Percentiles rank a stretch among this genome's conserved stretches.
Conservation (phyloP, 2,329 filamentous ascomycete genomes). For the Aspergillus fumigatus region DNA sequence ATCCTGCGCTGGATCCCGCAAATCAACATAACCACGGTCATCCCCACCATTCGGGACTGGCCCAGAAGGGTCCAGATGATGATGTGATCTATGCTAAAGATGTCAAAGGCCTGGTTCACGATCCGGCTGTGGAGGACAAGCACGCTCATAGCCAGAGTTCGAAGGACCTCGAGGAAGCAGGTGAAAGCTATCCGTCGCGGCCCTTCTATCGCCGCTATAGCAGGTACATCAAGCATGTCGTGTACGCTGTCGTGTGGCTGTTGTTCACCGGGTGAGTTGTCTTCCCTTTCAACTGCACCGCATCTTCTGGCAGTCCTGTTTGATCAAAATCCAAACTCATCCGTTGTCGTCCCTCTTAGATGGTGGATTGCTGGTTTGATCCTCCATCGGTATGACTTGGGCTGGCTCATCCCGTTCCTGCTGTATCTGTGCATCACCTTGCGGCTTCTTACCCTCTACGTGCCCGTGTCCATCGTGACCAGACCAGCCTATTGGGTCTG, state of each 20-base stretch:
- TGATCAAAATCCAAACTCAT: not conserved
- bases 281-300: constrained; percentile 8
- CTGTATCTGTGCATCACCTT: constrained; percentile 71
- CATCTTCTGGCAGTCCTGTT: constrained; percentile 1
- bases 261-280: constrained; percentile 51
- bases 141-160: constrained; percentile 22
- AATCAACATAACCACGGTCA: constrained; percentile 38
- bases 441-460: constrained; percentile 68
- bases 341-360: constrained; percentile 29
- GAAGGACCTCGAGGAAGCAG: constrained; percentile 42
- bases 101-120: constrained; percentile 17
- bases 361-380: constrained; percentile 77
- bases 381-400: constrained; percentile 66
- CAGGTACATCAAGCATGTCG: constrained; percentile 30
- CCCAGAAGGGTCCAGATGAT: constrained; percentile 35
- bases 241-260: constrained; percentile 46
- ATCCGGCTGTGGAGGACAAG: constrained; percentile 38
- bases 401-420: constrained; percentile 81
- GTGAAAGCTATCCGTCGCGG: constrained; percentile 27
- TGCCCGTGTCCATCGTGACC: constrained; percentile 64
- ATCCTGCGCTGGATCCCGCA: constrained; percentile 34
- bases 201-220: constrained; percentile 18
- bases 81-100: constrained; percentile 48
- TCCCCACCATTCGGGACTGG: constrained; percentile 32
- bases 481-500: constrained; percentile 64